Percentiles rank a stretch among this genome's conserved stretches.
phyloP scores from a whole-genome alignment of 768 basidiomycete species.

The Auricularia sp. region DNA sequence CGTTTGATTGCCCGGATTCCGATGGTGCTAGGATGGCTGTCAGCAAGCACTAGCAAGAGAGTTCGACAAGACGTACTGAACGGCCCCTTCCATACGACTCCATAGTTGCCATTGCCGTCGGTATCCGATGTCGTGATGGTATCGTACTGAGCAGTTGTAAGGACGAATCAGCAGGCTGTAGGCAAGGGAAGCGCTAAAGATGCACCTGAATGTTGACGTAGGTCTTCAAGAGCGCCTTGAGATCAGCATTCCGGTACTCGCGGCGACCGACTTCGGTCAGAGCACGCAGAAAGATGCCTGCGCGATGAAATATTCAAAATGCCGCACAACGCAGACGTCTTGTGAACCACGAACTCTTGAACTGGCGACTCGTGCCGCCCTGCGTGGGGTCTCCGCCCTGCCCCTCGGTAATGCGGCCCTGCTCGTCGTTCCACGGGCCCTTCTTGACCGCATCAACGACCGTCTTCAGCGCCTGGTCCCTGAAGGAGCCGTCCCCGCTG shows the following conservation, averaged over 20 bases:
- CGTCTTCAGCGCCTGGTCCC: conserved; percentile 24
- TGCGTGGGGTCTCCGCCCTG: not conserved
- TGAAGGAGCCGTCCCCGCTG: conserved; percentile 34
- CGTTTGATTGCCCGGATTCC: not conserved
- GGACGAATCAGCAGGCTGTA: too few relatives aligned
- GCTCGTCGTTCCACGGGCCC: conserved; percentile 34
- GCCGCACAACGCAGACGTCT: not conserved
- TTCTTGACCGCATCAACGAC: conserved; percentile 34
- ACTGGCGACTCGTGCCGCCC: not conserved
- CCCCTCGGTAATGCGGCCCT: conserved; percentile 46
- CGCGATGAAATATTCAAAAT: too few relatives aligned
- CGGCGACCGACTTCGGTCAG: not conserved
- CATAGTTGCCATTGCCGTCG: not conserved
- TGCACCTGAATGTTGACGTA: not conserved
- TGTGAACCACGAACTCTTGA: not conserved
- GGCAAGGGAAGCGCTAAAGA: too few relatives aligned
- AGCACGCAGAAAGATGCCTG: not conserved
- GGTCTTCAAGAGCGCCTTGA: not conserved
- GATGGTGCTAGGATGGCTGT: not conserved
- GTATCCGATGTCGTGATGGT: not conserved
- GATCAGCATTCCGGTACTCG: not conserved
- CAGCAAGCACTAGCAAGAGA: not conserved
- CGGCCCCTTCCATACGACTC: not conserved
- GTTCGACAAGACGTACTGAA: not conserved
- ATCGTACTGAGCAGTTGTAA: not conserved